These are phyloP conservation scores for Carex parvula DNA, from an alignment of 176 grass and related monocot genomes.

Conservation along the genomic window DNA sequence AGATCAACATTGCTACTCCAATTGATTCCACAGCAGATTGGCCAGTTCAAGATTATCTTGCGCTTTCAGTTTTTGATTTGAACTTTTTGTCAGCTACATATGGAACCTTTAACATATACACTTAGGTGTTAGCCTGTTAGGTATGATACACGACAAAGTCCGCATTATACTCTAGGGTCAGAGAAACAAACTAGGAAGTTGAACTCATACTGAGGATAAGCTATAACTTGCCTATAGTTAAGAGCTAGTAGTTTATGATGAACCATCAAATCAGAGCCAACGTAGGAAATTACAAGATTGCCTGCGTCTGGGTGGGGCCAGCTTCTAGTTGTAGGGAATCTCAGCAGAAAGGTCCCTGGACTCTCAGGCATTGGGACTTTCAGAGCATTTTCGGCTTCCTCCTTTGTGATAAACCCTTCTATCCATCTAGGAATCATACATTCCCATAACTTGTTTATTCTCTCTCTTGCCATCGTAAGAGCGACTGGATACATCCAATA, in stretches of 20 bases:
- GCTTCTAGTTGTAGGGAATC: constrained; percentile 79
- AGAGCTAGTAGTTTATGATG: constrained; percentile 69
- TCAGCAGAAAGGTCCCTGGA: constrained; percentile 71
- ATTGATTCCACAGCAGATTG: not conserved
- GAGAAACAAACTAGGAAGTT: not conserved
- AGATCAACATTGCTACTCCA: not conserved
- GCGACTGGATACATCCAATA: constrained; percentile 92
- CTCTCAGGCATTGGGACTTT: constrained; percentile 38
- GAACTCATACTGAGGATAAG: not conserved
- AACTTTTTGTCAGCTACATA: not conserved
- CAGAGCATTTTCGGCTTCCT: constrained; percentile 66
- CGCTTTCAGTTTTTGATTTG: not conserved
- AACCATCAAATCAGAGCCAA: constrained; percentile 49
- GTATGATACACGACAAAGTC: not conserved
- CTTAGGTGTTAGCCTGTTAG: not conserved
- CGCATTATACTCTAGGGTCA: not conserved
- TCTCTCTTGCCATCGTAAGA: constrained; percentile 55
- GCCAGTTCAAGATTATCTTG: not conserved
- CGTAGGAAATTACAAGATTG: constrained; percentile 61
- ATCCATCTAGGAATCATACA: constrained; percentile 65
- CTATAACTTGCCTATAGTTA: constrained; percentile 44
- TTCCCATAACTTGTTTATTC: constrained; percentile 66
- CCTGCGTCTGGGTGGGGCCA: constrained; percentile 97
- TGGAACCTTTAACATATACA: not conserved
- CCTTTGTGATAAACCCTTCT: constrained; percentile 73